These are phyloP conservation scores for Ogataea zsoltii DNA, from an alignment of 805 yeast species.

Conservation along the genomic window DNA sequence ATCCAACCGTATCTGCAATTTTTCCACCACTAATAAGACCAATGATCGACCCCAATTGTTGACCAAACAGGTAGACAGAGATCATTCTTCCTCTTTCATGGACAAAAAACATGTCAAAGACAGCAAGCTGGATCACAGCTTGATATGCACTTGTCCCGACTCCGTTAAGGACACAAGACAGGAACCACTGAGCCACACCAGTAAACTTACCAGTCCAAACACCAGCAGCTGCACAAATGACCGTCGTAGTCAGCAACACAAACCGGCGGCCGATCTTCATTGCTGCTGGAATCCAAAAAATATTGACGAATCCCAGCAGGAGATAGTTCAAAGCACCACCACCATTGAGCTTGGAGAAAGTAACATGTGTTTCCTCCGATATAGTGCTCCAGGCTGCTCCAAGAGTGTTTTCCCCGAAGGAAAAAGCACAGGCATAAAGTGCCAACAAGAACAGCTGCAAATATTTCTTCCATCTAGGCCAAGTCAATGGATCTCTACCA, in stretches of 20 bases:
- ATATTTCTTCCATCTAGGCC: slow-evolving; percentile 16
- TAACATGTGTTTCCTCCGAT: slow-evolving; percentile 15
- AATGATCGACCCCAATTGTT: slow-evolving; percentile 24
- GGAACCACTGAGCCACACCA: slow-evolving; percentile 19
- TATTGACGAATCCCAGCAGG: slow-evolving; percentile 17
- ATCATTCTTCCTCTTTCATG: slow-evolving; percentile 28
- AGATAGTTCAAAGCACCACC: slow-evolving; percentile 18
- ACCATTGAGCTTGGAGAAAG: slow-evolving; percentile 15
- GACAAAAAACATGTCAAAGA: slow-evolving; percentile 25
- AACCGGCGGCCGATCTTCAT: slow-evolving; percentile 20
- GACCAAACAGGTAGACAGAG: slow-evolving; percentile 24
- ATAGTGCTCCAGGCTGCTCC: slow-evolving; percentile 20
- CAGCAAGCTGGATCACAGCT: slow-evolving; percentile 22
- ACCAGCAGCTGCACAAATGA: slow-evolving; percentile 11
- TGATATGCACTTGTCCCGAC: slow-evolving; percentile 19
- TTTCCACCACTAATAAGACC: slow-evolving; percentile 25
- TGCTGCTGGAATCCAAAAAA: slow-evolving; percentile 20
- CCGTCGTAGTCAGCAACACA: slow-evolving; percentile 14
- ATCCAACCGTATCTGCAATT: slow-evolving; percentile 23
- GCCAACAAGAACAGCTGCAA: slow-evolving; percentile 16
- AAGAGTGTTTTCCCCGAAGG: slow-evolving; percentile 19
- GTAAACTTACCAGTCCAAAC: slow-evolving; percentile 14
- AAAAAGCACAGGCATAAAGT: slow-evolving; percentile 19
- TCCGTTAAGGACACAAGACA: slow-evolving; percentile 13
- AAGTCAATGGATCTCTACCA: slow-evolving; percentile 18